Evolutionary conservation across 495 filamentous ascomycete species (phyloP).

Genomic region (Choiromyces venosus): DNA sequence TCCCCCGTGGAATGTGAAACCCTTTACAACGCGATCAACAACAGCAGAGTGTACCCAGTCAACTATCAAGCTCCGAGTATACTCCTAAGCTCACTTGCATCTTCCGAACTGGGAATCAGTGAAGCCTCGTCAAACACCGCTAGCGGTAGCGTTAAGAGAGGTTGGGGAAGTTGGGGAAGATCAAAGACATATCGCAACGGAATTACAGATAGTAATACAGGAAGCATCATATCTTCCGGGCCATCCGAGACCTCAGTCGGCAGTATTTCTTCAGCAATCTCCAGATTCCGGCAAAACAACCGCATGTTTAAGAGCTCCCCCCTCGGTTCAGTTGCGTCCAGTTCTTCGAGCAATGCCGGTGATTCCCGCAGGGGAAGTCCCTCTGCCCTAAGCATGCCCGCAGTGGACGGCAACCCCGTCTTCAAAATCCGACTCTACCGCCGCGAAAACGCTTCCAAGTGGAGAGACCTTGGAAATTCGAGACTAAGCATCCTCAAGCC

Average conservation of each 20-base stretch:
- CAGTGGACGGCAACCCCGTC: conserved; percentile 22
- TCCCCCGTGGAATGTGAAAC: conserved; percentile 68
- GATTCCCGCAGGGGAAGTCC: conserved; percentile 33
- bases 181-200: conserved; percentile 40
- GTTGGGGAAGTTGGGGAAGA: conserved; percentile 38
- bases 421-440: conserved; percentile 78
- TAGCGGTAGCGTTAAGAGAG: conserved; percentile 37
- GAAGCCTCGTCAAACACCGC: conserved; percentile 26
- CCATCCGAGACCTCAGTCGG: conserved; percentile 53
- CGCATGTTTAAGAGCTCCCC: conserved; percentile 34
- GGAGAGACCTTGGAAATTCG: conserved; percentile 85
- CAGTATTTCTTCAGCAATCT: conserved; percentile 51
- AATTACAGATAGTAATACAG: conserved; percentile 22
- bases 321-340: conserved; percentile 37
- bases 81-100: conserved; percentile 28
- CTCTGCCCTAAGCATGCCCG: conserved; percentile 13
- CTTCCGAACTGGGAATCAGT: conserved; percentile 33
- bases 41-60: conserved; percentile 41
- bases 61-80: conserved; percentile 34
- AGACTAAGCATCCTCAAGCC: conserved; percentile 73
- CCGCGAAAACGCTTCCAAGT: conserved; percentile 68
- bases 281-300: conserved; percentile 37
- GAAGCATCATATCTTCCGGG: conserved; percentile 47
- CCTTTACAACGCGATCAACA: conserved; percentile 77
- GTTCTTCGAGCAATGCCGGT: conserved; percentile 30